A percentile compares a stretch with the other conserved stretches of the same genome.
Conservation (phyloP, 345 rosid genomes). For the Erucastrum elatum region DNA sequence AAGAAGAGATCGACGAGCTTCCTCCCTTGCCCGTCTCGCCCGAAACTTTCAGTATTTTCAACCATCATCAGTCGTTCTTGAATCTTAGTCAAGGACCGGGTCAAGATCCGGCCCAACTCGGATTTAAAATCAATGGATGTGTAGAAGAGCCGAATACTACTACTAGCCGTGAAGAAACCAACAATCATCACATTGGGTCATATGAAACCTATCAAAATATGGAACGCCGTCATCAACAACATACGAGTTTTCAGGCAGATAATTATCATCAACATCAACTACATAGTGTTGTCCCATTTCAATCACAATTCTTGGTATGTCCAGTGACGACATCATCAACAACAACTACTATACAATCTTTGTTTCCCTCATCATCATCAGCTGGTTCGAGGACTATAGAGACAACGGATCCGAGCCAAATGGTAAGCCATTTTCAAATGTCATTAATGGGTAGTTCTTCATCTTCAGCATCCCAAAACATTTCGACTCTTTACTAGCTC, state of each 20-base stretch:
- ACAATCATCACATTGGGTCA: conserved; percentile 34
- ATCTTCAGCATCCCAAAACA: conserved; percentile 30
- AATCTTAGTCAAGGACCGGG: conserved; percentile 31
- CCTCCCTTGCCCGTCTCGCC: conserved; percentile 69
- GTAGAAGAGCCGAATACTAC: conserved; percentile 27
- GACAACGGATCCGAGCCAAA: conserved; percentile 47
- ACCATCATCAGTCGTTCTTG: conserved; percentile 32
- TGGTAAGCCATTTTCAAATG: conserved; percentile 54
- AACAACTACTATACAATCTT: conserved; percentile 40
- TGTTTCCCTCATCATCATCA: conserved; percentile 42
- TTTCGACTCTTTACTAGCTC: conserved; percentile 32
- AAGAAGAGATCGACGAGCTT: conserved; percentile 72
- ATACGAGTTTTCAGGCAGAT: conserved; percentile 24
- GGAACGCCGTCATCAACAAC: conserved; percentile 45
- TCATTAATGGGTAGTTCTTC: conserved; percentile 40
- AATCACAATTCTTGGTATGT: conserved; percentile 54
- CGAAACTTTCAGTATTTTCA: conserved; percentile 41
- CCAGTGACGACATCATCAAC: conserved; percentile 35
- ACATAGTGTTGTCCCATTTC: conserved; percentile 49
- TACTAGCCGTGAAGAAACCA: conserved; percentile 43
- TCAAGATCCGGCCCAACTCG: conserved; percentile 48
- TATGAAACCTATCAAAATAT: conserved; percentile 36
- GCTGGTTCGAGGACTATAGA: conserved; percentile 22
- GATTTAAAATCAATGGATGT: conserved; percentile 39
- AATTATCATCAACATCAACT: conserved; percentile 27